Evolutionary conservation across 306 rosid genomes (phyloP).

Genomic region (Sicyos edulis): DNA sequence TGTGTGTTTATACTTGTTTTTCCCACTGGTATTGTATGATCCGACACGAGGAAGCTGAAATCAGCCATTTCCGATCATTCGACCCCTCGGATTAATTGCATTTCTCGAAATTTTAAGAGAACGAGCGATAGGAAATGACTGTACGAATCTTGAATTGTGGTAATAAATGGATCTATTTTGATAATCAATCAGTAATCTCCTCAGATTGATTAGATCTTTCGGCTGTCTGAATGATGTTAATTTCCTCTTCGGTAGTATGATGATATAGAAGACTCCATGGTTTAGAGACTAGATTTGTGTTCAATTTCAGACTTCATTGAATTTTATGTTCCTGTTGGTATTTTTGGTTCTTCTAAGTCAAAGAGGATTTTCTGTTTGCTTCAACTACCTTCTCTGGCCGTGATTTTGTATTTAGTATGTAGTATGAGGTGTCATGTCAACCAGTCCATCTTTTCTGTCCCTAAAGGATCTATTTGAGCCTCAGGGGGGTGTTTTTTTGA

Average conservation of each 20-base stretch:
- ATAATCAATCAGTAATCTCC: not conserved
- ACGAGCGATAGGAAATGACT: not conserved
- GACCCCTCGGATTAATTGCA: too few relatives aligned
- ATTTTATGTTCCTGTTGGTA: not conserved
- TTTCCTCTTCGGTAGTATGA: not conserved
- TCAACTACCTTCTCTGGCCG: not conserved
- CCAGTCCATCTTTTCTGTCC: not conserved
- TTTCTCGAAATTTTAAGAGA: not conserved
- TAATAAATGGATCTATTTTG: not conserved
- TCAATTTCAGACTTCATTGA: not conserved
- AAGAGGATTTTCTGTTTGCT: not conserved
- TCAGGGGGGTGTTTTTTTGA: too few relatives aligned
- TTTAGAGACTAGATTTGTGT: not conserved
- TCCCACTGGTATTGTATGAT: not conserved
- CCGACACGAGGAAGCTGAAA: not conserved
- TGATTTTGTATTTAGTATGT: not conserved
- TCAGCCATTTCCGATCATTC: not conserved
- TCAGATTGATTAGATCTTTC: not conserved
- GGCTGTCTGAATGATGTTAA: constrained; percentile 6
- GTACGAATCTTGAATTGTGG: not conserved
- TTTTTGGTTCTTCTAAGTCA: not conserved
- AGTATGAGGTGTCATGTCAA: not conserved
- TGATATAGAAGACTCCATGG: not conserved
- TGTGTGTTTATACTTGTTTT: not conserved
- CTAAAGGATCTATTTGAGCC: not conserved